These are phyloP conservation scores for Kodamaea ohmeri DNA, from an alignment of 1,139 yeast species.

Conservation along the genomic window DNA sequence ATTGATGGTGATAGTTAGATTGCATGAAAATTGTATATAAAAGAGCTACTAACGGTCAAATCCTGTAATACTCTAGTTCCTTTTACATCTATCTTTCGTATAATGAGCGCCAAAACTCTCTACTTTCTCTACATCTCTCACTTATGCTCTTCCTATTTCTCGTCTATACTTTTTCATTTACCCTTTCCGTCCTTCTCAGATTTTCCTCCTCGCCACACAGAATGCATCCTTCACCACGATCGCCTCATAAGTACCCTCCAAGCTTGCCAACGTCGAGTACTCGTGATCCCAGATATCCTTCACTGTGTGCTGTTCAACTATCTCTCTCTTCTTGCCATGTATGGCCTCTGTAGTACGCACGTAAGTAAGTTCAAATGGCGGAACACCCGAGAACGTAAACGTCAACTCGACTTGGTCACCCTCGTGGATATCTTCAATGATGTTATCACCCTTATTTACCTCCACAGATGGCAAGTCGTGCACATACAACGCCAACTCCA, in stretches of 20 bases:
- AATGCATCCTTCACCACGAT: slow-evolving; percentile 78
- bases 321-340: slow-evolving; percentile 42
- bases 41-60: too few relatives aligned
- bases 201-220: slow-evolving; percentile 54
- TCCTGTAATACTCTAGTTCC: too few relatives aligned
- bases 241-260: slow-evolving; percentile 95
- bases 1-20: too few relatives aligned
- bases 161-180: not conserved
- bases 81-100: too few relatives aligned
- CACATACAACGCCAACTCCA: slow-evolving; percentile 49
- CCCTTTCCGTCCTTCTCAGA: slow-evolving; percentile 3
- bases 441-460: slow-evolving; percentile 70
- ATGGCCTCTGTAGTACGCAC: slow-evolving; percentile 50
- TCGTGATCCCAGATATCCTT: slow-evolving; percentile 66
- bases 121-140: too few relatives aligned
- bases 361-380: slow-evolving; percentile 66
- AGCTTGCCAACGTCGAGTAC: slow-evolving; percentile 69
- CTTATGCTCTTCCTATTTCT: not conserved
- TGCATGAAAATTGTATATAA: too few relatives aligned
- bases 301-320: slow-evolving; percentile 76
- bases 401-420: slow-evolving; percentile 79
- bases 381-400: slow-evolving; percentile 66
- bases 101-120: too few relatives aligned
- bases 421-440: slow-evolving; percentile 83
- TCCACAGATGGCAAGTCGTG: slow-evolving; percentile 92